Percentiles rank a stretch among this genome's conserved stretches.
phyloP scores from a whole-genome alignment of 163 green algal species.

The Scenedesmus sp. region DNA sequence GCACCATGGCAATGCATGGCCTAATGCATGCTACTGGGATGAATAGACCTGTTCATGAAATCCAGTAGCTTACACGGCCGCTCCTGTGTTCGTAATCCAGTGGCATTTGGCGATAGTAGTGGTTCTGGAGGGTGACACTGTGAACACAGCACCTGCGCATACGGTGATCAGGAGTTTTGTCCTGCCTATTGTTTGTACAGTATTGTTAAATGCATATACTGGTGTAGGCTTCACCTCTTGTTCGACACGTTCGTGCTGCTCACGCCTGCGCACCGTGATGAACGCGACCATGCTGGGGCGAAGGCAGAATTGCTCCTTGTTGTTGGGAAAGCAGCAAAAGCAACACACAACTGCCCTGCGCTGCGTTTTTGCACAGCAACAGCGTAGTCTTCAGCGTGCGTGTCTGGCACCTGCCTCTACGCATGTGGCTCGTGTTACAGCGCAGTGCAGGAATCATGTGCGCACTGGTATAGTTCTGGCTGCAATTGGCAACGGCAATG shows the following conservation, averaged over 20 bases:
- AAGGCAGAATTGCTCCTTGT: neutral
- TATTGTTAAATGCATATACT: neutral
- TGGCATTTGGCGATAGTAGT: slow-evolving; percentile 1
- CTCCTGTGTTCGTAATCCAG: neutral
- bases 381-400: neutral
- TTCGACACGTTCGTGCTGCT: neutral
- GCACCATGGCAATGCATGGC: neutral
- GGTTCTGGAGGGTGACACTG: slow-evolving; percentile 3
- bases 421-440: neutral
- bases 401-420: slow-evolving; percentile 6
- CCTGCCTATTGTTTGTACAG: neutral
- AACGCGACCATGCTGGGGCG: neutral
- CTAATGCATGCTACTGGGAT: neutral
- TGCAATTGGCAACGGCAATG: slow-evolving; percentile 22
- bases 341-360: neutral
- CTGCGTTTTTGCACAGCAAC: neutral
- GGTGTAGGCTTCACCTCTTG: neutral
- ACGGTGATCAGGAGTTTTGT: neutral
- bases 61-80: neutral
- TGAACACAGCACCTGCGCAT: neutral
- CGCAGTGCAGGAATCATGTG: neutral
- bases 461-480: neutral
- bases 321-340: neutral
- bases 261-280: neutral
- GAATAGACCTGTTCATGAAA: neutral